Base-by-base conservation (phyloP, 2,329 filamentous ascomycete species). In the Shiraia sp. region DNA sequence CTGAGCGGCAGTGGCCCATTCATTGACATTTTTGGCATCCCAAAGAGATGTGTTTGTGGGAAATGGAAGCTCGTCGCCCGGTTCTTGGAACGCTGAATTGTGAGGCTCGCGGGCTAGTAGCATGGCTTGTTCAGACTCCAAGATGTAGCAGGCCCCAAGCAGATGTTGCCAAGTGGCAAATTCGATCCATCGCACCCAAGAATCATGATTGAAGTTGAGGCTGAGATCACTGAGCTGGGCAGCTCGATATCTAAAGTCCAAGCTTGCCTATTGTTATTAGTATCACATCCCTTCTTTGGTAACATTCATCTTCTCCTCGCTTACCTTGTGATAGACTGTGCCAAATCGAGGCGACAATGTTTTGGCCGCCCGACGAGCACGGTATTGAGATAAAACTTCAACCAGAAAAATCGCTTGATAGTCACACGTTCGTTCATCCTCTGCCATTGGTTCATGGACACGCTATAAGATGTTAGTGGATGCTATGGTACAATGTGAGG, bases 401-500 rank as follows among this genome's bases (percentile, higher is more conserved):
- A 73, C 47, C n/a, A 76, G 55, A 19, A 75, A 65, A 3, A 72
- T 54, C 4, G 72, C 69, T 54, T 76, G 74, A 49, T 69, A 66
- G 42, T 75, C 73, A 39, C 66, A 72, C 7, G 71, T 42, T 25
- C 68, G 59, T 6, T 65, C 57, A 9, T 53, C 39, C 23, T 65
- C 59, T 6, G 43, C 47, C 37, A 61, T 50, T 3, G 54, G 36
- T 23, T 61, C 56, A 6, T 52, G 43, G 4, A 63, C 53, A 30
- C 64, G 57, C 65, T 68, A 45, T 25, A 32, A 3, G 40, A 32
- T 25, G 49, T 65, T 37, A 66, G 55, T 35, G 10, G 16, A 28
- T 31, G 10, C 16, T 26, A 23, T 24, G 10, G 6, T 8, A 8
- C 2, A 22, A 30, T 10, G n/a, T 12, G 5, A 28, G 4, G 13